Evolutionary conservation across 2,329 filamentous ascomycete species (phyloP), one percentile per base, ranked within the genome.

Genomic region (Monosporascus sp.): DNA sequence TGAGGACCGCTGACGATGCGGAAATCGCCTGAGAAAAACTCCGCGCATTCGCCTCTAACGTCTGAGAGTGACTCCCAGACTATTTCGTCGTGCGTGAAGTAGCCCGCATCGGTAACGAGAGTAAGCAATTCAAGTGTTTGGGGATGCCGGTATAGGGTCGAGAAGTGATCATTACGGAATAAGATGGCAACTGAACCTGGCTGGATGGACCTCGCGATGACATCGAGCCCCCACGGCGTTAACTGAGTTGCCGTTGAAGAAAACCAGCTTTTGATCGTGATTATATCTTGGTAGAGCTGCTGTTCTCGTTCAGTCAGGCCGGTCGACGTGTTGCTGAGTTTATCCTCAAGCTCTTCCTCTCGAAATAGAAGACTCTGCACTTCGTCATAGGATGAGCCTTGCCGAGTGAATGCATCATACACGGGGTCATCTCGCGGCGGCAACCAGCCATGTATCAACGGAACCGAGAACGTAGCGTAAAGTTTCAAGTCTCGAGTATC

Each of bases 131-230:
- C 81, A 41, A 83, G 78, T 0, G 86, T 90, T 45, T 85, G 75
- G 0, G 93, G 90, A 62, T 97, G 90, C 55, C 92, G 90, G 70
- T 96, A 96, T 0, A 99, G 70, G 0, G 93, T 97, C 43, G 90
- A 91, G 65, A 99, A 99, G 68, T 99, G 94, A 65, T 99, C 93
- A 63, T 99, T 99, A 25, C 94, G 84, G 74, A 99, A 99, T 1
- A 99, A 72, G 48, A 99, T 97, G 0, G 90, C 90, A 56, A 97
- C 83, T 1, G 88, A 84, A 2, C 91, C 93, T 1, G 90, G 87
- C 14, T 80, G 74, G 53, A 97, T 79, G 6, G 81, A 84, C 49
- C 83, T 81, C 1, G 79, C 80, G 39, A 97, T 85, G 1, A 88
- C 82, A 39, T 88, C 81, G 2, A 99, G 77, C 0, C 94, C 94